These are phyloP conservation scores for Exophiala aquamarina DNA, from an alignment of 2,329 filamentous ascomycete species.

Conservation along the genomic window DNA sequence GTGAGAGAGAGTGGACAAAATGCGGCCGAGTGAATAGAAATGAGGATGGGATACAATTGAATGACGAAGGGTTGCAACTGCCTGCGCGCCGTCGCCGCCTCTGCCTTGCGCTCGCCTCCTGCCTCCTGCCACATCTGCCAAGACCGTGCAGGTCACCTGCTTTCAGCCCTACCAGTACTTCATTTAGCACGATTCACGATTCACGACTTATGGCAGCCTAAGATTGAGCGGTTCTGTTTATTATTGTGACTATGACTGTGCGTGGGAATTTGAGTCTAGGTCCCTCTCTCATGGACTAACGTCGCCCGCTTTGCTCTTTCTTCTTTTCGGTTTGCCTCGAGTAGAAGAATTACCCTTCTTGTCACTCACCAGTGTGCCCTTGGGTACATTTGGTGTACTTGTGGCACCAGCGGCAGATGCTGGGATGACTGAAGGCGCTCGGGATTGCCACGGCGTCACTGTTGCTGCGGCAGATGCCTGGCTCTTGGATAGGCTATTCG, in stretches of 20 bases:
- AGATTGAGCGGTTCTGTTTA: no score
- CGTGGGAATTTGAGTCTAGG: no score
- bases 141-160: no score
- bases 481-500: constrained; percentile 12
- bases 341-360: background rate
- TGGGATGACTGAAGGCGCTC: constrained; percentile 17
- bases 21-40: background rate
- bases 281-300: constrained; percentile 10
- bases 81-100: background rate
- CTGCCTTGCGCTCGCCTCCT: no score
- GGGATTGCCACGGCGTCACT: constrained; percentile 15
- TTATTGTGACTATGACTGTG: no score
- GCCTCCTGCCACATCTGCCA: no score
- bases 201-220: no score
- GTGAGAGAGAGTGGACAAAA: background rate
- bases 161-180: no score
- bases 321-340: constrained; percentile 14
- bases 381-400: background rate
- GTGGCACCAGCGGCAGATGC: background rate
- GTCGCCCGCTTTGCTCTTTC: constrained; percentile 21
- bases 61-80: background rate
- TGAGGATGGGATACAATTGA: background rate
- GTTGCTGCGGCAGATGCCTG: constrained; percentile 1
- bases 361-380: background rate
- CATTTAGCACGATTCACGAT: no score